Percentiles rank a stretch among this genome's conserved stretches.
Evolutionary conservation across 768 basidiomycete genomes (phyloP).

Genomic region (Auricularia heimuer): DNA sequence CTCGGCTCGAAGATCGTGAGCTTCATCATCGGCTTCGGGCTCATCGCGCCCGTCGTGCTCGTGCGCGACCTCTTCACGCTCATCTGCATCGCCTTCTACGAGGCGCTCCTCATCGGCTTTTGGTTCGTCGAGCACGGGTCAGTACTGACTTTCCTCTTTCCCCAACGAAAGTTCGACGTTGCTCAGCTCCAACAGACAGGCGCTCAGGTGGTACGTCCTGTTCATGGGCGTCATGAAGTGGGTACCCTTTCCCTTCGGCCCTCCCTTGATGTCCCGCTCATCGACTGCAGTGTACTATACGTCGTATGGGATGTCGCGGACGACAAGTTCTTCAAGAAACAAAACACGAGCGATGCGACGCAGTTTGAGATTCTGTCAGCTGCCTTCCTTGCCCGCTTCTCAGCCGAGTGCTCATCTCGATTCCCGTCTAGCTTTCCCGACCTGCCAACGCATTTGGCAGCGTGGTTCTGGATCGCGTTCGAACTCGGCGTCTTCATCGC

Average conservation of each 20-base stretch:
- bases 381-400: background rate
- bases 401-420: no score
- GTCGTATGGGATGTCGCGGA: conserved; percentile 93
- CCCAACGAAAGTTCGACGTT: conserved; percentile 3
- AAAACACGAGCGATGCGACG: conserved; percentile 86
- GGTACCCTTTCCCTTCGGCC: conserved; percentile 19
- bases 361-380: conserved; percentile 78
- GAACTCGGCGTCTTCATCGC: conserved; percentile 62
- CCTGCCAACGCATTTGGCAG: background rate
- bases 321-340: conserved; percentile 90
- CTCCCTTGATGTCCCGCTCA: conserved; percentile 5
- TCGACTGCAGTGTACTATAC: conserved; percentile 54
- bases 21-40: conserved; percentile 78
- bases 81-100: conserved; percentile 43
- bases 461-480: conserved; percentile 51
- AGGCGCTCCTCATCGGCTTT: conserved; percentile 80
- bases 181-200: conserved; percentile 40
- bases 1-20: conserved; percentile 84
- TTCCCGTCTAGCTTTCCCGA: background rate
- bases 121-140: conserved; percentile 94
- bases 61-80: conserved; percentile 50
- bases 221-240: conserved; percentile 83
- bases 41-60: conserved; percentile 75
- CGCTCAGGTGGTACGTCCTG: conserved; percentile 74
- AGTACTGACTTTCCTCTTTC: conserved; percentile 20